A percentile compares a stretch with the other conserved stretches of the same genome.
Conservation (phyloP, 148 eudicot species). For the Fagopyrum homotropicum region DNA sequence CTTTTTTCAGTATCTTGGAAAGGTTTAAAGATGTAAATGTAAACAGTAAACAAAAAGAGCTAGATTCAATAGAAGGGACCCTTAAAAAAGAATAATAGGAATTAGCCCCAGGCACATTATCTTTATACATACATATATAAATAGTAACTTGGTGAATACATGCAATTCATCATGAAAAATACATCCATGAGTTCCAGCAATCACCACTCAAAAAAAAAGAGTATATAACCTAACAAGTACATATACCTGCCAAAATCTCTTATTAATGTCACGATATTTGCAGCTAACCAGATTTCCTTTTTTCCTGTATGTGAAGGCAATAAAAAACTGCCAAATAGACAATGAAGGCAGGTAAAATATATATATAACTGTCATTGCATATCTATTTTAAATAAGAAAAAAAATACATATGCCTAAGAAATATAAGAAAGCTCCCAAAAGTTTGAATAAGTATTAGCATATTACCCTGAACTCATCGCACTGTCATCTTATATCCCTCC, state of each 20-base stretch:
- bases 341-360: constrained; percentile 15
- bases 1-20: not conserved
- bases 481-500: not conserved
- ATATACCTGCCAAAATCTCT: constrained; percentile 91
- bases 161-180: not conserved
- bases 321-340: constrained; percentile 45
- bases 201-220: constrained; percentile 6
- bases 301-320: constrained; percentile 78
- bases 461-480: not conserved
- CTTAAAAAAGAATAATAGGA: not conserved
- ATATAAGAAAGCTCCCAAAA: not conserved
- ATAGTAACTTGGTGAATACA: not conserved
- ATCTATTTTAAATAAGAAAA: not conserved
- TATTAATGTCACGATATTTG: constrained; percentile 66
- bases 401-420: not conserved
- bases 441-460: not conserved
- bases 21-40: not conserved
- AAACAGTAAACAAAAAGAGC: not conserved
- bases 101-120: not conserved
- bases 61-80: not conserved
- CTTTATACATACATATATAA: not conserved
- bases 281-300: constrained; percentile 67
- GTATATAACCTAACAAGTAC: not conserved
- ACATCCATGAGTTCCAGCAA: constrained; percentile 1
- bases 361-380: not conserved